Conservation (phyloP, 2,329 filamentous ascomycete genomes). For the Magnaporthiopsis rhizophila region DNA sequence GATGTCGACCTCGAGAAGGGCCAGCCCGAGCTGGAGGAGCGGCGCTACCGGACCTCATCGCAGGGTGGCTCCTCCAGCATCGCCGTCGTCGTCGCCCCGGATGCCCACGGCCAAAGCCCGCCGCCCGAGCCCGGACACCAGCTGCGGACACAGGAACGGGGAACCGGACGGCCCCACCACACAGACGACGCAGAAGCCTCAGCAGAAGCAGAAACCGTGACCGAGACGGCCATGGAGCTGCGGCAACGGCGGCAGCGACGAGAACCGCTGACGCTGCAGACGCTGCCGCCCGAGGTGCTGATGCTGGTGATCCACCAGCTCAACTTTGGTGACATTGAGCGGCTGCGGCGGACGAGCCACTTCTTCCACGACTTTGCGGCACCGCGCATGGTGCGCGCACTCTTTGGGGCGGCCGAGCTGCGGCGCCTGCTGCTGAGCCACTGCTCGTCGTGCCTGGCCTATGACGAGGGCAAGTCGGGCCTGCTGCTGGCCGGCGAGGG, state of each 20-base stretch:
- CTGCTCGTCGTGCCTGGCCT: slow-evolving; percentile 31
- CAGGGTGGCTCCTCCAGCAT: too few species aligned
- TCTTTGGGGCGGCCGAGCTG: slow-evolving; percentile 25
- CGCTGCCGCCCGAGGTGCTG: slow-evolving; percentile 33
- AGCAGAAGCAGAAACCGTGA: neutral
- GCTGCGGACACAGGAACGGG: too few species aligned
- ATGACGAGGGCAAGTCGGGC: slow-evolving; percentile 20
- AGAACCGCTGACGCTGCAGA: slow-evolving; percentile 18
- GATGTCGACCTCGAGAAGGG: slow-evolving; percentile 2
- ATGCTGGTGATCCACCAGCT: slow-evolving; percentile 31
- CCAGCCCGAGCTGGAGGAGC: slow-evolving; percentile 1
- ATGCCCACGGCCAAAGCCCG: too few species aligned
- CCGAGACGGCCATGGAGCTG: neutral
- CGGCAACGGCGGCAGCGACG: neutral
- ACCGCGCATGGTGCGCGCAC: slow-evolving; percentile 24
- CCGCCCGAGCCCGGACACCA: too few species aligned
- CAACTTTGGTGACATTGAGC: slow-evolving; percentile 34
- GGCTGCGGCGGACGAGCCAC: slow-evolving; percentile 32
- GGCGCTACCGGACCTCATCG: too few species aligned
- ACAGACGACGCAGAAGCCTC: neutral
- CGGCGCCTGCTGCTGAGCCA: slow-evolving; percentile 26
- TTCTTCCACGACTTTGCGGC: slow-evolving; percentile 27
- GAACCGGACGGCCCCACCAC: neutral
- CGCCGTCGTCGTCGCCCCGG: too few species aligned
- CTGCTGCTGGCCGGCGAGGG: slow-evolving; percentile 24